Conservation (phyloP, 139 green algal genomes). For the Tetratostichococcus sp. region DNA sequence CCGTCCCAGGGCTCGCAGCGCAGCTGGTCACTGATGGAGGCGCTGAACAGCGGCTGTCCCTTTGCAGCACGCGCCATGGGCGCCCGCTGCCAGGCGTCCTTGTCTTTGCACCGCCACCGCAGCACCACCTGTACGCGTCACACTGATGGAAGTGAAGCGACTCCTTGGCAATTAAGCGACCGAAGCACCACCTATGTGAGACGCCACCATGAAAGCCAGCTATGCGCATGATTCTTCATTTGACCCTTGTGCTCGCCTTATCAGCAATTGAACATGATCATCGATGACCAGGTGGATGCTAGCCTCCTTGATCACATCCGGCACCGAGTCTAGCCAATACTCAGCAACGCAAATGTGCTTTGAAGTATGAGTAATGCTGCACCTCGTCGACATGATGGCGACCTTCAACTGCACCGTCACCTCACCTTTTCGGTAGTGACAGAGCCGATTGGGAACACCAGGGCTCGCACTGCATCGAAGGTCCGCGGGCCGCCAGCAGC, state of each 20-base stretch:
- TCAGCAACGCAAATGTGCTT: too few relatives aligned
- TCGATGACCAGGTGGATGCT: too few relatives aligned
- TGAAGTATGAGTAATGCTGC: too few relatives aligned
- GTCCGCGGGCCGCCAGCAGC: not conserved
- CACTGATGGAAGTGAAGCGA: not conserved
- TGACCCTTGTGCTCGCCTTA: too few relatives aligned
- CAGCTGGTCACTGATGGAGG: not conserved
- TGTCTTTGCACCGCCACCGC: not conserved
- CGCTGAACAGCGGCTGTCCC: not conserved
- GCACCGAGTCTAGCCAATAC: too few relatives aligned
- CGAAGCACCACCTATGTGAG: too few relatives aligned
- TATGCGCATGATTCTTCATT: too few relatives aligned
- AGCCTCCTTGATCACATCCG: too few relatives aligned
- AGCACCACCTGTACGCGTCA: not conserved
- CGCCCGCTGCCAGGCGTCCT: not conserved
- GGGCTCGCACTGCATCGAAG: constrained; percentile 14
- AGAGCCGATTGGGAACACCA: constrained; percentile 26
- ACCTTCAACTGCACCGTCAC: not conserved
- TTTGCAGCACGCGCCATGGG: not conserved
- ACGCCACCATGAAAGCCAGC: too few relatives aligned
- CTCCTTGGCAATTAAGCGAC: too few relatives aligned
- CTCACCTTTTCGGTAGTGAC: not conserved
- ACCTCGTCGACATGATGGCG: too few relatives aligned
- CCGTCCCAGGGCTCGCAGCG: not conserved
- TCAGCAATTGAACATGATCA: too few relatives aligned